phyloP scores from a whole-genome alignment of 1,284 basidiomycete genomes.

The Wallemia mellicola region DNA sequence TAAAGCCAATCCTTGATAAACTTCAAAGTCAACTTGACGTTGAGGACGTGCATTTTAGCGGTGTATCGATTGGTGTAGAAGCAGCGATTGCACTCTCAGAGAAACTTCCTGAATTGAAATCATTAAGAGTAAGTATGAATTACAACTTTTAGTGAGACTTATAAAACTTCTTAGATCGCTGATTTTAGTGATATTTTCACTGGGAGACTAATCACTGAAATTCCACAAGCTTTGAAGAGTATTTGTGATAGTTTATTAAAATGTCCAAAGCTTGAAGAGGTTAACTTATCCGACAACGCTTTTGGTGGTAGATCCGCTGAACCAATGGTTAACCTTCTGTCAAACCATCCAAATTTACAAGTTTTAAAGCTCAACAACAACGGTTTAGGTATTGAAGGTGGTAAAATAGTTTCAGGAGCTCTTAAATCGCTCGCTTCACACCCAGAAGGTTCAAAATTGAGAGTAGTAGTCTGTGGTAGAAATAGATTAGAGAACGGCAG shows the following conservation, averaged over 20 bases:
- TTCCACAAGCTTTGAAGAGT: constrained; percentile 61
- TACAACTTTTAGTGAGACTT: background rate
- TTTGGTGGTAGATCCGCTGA: constrained; percentile 88
- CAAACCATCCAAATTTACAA: constrained; percentile 43
- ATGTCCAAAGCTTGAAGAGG: constrained; percentile 49
- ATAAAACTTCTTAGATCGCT: constrained; percentile 30
- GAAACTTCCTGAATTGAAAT: constrained; percentile 37
- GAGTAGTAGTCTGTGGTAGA: constrained; percentile 64
- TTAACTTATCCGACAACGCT: constrained; percentile 84
- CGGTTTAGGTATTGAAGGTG: constrained; percentile 78
- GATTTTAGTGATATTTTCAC: constrained; percentile 97
- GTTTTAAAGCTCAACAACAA: constrained; percentile 87
- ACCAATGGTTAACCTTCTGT: constrained; percentile 70
- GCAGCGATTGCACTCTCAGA: constrained; percentile 62
- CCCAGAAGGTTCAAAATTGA: constrained; percentile 36
- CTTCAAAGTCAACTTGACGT: constrained; percentile 31
- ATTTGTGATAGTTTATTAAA: constrained; percentile 62
- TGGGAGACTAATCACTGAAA: constrained; percentile 78
- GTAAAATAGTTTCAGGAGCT: constrained; percentile 56
- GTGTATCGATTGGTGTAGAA: constrained; percentile 84
- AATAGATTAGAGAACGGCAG: constrained; percentile 83
- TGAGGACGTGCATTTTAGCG: constrained; percentile 74
- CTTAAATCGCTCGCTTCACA: constrained; percentile 44
- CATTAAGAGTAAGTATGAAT: constrained; percentile 30
- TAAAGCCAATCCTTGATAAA: constrained; percentile 41